Percentiles rank a stretch among this genome's conserved stretches.
These are phyloP conservation scores for Yarrowia sp. DNA, from an alignment of 805 yeast genomes.

Conservation along the genomic window DNA sequence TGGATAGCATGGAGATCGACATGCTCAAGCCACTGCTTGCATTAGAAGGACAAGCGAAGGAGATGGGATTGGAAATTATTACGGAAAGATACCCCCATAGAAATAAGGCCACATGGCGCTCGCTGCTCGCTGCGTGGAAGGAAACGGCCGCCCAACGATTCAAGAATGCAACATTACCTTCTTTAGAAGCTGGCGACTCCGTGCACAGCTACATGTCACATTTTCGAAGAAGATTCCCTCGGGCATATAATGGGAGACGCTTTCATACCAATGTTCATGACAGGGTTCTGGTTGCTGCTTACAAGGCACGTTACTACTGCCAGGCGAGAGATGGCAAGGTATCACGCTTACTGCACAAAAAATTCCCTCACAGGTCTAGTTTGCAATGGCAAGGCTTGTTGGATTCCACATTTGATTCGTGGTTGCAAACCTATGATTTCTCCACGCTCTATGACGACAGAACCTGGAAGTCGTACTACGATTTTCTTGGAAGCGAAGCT, in stretches of 20 bases:
- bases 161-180: too few species aligned
- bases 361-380: neutral
- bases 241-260: neutral
- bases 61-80: neutral
- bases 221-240: neutral
- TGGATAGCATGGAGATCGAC: neutral
- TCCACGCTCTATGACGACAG: neutral
- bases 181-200: too few species aligned
- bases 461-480: neutral
- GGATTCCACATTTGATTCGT: neutral
- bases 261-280: neutral
- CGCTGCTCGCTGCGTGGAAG: neutral
- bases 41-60: neutral
- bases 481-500: too few species aligned
- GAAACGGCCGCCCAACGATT: neutral
- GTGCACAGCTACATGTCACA: neutral
- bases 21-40: neutral
- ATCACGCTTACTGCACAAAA: neutral
- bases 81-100: neutral
- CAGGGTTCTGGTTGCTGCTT: neutral
- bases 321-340: neutral
- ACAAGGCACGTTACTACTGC: neutral
- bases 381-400: neutral
- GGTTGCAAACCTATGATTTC: neutral
- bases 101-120: neutral